Base-by-base conservation (phyloP, 768 basidiomycete genomes). In the Rhodocollybia butyracea region DNA sequence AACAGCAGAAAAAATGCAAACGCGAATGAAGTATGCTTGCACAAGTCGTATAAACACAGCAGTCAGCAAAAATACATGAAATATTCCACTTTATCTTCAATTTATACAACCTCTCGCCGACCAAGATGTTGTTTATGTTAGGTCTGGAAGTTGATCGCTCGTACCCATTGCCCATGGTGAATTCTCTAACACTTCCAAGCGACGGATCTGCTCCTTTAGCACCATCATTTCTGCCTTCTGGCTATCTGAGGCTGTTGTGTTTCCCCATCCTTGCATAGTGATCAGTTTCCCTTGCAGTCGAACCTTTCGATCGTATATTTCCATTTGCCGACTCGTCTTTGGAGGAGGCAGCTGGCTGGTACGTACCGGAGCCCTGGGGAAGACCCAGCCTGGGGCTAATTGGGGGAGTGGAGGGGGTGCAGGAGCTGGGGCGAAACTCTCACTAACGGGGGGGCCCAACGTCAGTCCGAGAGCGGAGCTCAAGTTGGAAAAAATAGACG, bases 91-190 rank as follows among this genome's bases (percentile, higher is more conserved):
- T n/a, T n/a, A n/a, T n/a, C n/a, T n/a, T n/a, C n/a, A n/a, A n/a
- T n/a, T n/a, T n/a, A n/a, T n/a, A n/a, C n/a, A n/a, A n/a, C n/a
- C n/a, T n/a, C n/a, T n/a, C n/a, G n/a, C n/a, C n/a, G n/a, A n/a
- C n/a, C n/a, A n/a, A n/a, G n/a, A n/a, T n/a, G n/a, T n/a, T n/a
- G n/a, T n/a, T n/a, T n/a, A n/a, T n/a, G n/a, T n/a, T n/a, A n/a
- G n/a, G n/a, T n/a, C n/a, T n/a, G 51, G 51, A 19, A 53, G n/a
- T 24, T 53, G 21, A 26, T 53, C 27, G n/a, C 39, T 53, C 30
- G 11, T 53, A 17, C 51, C 51, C 40, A 53, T 41, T 11, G 51
- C 51, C 51, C 51, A 53, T n/a, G 40, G 39, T 7, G 51, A 53
- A n/a, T 41, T 30, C n/a, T 53, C 51, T 15, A 53, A n/a, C 27